Conservation (phyloP, 2,329 filamentous ascomycete species). For the Grosmannia clavigera region DNA sequence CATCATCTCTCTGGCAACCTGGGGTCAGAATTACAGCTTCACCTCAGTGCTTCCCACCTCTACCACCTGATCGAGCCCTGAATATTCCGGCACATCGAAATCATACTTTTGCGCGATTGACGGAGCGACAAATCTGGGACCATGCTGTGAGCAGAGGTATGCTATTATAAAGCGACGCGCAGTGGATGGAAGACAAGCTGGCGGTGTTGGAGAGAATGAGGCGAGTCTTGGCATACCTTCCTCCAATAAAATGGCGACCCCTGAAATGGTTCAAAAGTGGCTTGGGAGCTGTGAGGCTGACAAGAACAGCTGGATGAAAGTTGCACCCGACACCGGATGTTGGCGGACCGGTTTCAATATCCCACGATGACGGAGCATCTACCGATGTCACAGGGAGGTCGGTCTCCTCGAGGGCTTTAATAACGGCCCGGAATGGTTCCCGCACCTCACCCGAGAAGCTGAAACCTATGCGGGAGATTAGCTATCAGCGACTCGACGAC, state of each 20-base stretch:
- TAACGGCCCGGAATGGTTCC: constrained; percentile 80
- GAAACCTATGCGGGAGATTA: constrained; percentile 47
- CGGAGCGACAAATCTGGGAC: constrained; percentile 60
- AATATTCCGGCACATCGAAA: constrained; percentile 70
- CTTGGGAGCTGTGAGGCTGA: constrained; percentile 90
- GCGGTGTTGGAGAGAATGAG: not conserved
- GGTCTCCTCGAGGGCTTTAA: constrained; percentile 61
- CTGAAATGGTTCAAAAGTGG: constrained; percentile 73
- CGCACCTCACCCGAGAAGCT: constrained; percentile 85
- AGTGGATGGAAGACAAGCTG: too few relatives aligned
- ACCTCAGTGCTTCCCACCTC: constrained; percentile 48
- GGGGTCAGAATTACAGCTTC: constrained; percentile 33
- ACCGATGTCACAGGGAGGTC: constrained; percentile 72
- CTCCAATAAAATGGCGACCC: constrained; percentile 85
- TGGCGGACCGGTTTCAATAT: constrained; percentile 79
- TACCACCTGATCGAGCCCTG: constrained; percentile 78
- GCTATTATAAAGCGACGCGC: not conserved
- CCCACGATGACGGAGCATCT: constrained; percentile 89
- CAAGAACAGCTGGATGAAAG: constrained; percentile 68
- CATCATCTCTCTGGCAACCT: too few relatives aligned
- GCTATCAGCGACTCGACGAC: not conserved
- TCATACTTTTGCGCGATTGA: constrained; percentile 74
- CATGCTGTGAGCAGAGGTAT: not conserved
- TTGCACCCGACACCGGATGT: constrained; percentile 60
- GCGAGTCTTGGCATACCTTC: constrained; percentile 41